Evolutionary conservation across 495 filamentous ascomycete genomes (phyloP).

Genomic region (Annulohypoxylon bovei): DNA sequence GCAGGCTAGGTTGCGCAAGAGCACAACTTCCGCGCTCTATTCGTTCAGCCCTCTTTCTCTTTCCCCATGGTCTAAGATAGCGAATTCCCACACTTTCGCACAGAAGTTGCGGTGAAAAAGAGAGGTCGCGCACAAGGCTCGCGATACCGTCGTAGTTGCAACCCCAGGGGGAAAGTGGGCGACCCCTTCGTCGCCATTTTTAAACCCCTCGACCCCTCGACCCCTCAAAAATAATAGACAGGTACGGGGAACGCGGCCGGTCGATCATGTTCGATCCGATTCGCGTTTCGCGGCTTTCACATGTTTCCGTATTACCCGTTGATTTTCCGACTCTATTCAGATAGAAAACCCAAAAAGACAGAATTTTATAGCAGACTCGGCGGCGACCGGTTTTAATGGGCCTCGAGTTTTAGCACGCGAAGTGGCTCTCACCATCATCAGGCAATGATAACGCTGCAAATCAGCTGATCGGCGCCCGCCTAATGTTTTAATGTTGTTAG

Average conservation of each 20-base stretch:
- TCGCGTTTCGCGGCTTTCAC: constrained; percentile 38
- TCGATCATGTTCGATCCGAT: constrained; percentile 42
- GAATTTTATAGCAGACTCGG: constrained; percentile 9
- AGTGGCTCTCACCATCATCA: constrained; percentile 39
- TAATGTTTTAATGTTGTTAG: constrained; percentile 4
- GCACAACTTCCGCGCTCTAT: constrained; percentile 21
- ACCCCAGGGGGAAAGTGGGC: constrained; percentile 14
- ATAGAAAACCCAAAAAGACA: neutral
- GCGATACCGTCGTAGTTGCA: constrained; percentile 36
- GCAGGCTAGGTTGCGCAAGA: constrained; percentile 29
- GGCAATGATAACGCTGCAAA: constrained; percentile 26
- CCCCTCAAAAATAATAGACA: constrained; percentile 16
- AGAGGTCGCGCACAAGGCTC: constrained; percentile 31
- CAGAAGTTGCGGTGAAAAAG: constrained; percentile 40
- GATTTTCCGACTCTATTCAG: constrained; percentile 21
- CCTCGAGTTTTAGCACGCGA: neutral
- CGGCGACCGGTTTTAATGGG: constrained; percentile 12
- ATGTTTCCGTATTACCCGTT: constrained; percentile 37
- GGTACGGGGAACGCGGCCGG: constrained; percentile 32
- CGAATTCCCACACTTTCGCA: constrained; percentile 19
- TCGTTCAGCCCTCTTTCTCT: constrained; percentile 11
- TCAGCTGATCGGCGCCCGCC: constrained; percentile 42
- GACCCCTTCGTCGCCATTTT: constrained; percentile 10
- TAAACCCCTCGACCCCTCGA: constrained; percentile 21
- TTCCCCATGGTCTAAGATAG: constrained; percentile 9